Base-by-base conservation (phyloP, 2,329 filamentous ascomycete genomes). In the Akanthomyces muscarius region DNA sequence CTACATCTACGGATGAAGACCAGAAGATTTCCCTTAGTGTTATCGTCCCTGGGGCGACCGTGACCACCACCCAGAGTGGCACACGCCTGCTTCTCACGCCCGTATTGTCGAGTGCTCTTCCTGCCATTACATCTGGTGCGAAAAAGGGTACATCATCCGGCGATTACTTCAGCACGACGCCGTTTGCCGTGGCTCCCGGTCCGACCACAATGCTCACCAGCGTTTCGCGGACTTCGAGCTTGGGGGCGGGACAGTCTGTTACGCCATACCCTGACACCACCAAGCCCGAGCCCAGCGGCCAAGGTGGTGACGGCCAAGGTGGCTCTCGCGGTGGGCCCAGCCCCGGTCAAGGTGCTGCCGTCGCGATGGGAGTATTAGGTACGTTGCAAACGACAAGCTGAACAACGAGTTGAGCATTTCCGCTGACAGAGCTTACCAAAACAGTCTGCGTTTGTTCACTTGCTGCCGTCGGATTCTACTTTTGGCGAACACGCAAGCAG, bases 401-500 rank as follows among this genome's bases (percentile, higher is more conserved):
- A 11, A 10, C 8, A n/a, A 11, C 14, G 25, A 38, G 16, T 28
- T 2, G 5, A 42, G 14, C 16, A 4, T 21, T 33, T 45, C 41
- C 16, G 33, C 56, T 59, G 42, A 59, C 54, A 25, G 23, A 41
- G 21, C 21, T 7, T 21, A 23, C 14, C n/a, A 21, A 21, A n/a
- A 28, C 33, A 63, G 62, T 63, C n/a, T 51, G 33, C 1, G 50
- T 64, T 11, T 52, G 45, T 30, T 28, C 52, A 4, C 13, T 61
- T 11, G 5, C 57, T 42, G 52, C 33, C 16, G 6, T 64, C 21
- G 57, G 14, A 2, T 61, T 52, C 23, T 61, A 45, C 25, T 47
- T 64, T 28, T 61, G 51, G 57, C 63, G 63, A 30, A 59, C 47
- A 36, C 33, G 63, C 38, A 61, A 38, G 50, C 38, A 50, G 13